Conservation (phyloP, 2,329 filamentous ascomycete genomes). For the Neurospora sp. region DNA sequence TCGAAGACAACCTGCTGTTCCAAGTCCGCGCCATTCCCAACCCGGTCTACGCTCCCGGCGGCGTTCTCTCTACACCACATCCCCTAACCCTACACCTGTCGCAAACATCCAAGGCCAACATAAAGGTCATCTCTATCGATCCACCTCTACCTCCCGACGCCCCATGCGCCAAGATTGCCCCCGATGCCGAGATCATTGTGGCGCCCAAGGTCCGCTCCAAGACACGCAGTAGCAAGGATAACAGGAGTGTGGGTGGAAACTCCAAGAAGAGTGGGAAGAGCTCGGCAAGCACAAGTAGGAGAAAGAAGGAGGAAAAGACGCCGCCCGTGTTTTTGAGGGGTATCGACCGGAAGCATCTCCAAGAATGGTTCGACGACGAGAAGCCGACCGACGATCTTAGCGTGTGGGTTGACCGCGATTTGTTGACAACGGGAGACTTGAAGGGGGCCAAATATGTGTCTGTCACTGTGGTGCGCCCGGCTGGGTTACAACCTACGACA, state of each 20-base stretch:
- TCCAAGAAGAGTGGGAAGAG: conserved; percentile 73
- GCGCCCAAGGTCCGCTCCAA: conserved; percentile 83
- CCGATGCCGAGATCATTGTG: conserved; percentile 93
- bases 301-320: conserved; percentile 52
- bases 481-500: conserved; percentile 59
- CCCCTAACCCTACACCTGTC: conserved; percentile 87
- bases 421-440: conserved; percentile 61
- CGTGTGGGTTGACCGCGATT: conserved; percentile 77
- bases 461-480: conserved; percentile 80
- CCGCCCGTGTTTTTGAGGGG: conserved; percentile 70
- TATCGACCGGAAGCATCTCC: conserved; percentile 58
- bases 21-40: conserved; percentile 93
- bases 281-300: conserved; percentile 55
- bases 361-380: conserved; percentile 71
- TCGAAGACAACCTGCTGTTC: conserved; percentile 85
- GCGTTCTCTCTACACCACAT: conserved; percentile 50
- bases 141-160: conserved; percentile 58
- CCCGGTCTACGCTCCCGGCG: conserved; percentile 52
- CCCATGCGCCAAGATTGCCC: conserved; percentile 83
- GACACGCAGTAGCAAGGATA: conserved; percentile 58
- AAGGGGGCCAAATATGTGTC: conserved; percentile 67
- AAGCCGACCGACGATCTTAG: conserved; percentile 48
- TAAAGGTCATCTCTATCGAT: conserved; percentile 73
- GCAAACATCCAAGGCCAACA: conserved; percentile 89
- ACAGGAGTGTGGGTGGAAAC: conserved; percentile 67